Evolutionary conservation across 495 filamentous ascomycete genomes (phyloP), one percentile per base, ranked within the genome.

Genomic region (Tuber calosporum): DNA sequence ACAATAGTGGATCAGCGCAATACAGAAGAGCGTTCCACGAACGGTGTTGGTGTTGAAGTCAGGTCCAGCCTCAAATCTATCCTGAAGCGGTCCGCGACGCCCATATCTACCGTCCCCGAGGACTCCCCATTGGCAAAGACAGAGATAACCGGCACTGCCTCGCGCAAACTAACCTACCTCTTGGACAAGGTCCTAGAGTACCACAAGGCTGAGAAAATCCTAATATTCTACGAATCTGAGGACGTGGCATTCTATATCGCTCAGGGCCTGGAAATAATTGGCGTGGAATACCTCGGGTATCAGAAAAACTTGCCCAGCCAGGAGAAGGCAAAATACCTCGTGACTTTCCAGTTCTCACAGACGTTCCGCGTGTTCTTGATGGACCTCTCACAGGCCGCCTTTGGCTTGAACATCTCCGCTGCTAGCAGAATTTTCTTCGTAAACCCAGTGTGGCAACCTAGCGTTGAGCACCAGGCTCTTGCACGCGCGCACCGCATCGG

Each of bases 361-460:
- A 84, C 83, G 41, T 88, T 87, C 76, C 82, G 92, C 0, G 91
- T 97, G 0, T 84, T 98, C 0, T 85, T 97, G 6, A 97, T 98
- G 92, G 92, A 97, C 79, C 88, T 97, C 34, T 87, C 86, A 3
- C 91, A 95, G 81, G 93, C 93, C 22, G 93, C 94, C 4, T 92
- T 92, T 73, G 94, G 94, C 0, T 85, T 98, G 0, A 92, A 97
- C 77, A 88, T 97, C 79, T 87, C 88, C 34, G 87, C 88, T 42
- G 94, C 95, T 6, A 93, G 89, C 0, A 86, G 94, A 0, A 90
- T 97, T n/a, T 96, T 91, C 84, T 97, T 98, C 77, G 86, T 97
- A 74, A 96, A 92, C 73, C 94, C 94, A 0, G 91, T 95, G 40
- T 90, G 95, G 83, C 91, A 92, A 69, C 92, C 92, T 0, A 90